Percentiles rank a stretch among this genome's conserved stretches.
Conservation (phyloP, 1,284 basidiomycete species). For the Sphaerobolus stellatus region DNA sequence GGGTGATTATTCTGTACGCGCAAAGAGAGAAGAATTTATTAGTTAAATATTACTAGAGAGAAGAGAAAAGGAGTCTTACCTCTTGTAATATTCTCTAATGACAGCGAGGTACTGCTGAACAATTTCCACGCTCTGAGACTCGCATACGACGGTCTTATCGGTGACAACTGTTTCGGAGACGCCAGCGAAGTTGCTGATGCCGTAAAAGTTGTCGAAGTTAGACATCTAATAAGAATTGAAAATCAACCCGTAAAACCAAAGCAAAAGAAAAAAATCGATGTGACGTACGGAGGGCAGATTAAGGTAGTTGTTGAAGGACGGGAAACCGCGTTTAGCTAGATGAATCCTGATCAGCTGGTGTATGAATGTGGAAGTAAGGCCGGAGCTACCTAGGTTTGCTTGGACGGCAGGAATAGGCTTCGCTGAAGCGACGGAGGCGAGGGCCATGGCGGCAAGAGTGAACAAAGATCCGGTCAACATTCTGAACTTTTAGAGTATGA, state of each 20-base stretch:
- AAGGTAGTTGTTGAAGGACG: slow-evolving; percentile 19
- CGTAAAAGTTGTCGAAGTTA: slow-evolving; percentile 25
- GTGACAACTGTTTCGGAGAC: slow-evolving; percentile 16
- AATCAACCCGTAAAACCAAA: background rate
- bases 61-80: slow-evolving; percentile 7
- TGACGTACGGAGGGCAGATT: slow-evolving; percentile 5
- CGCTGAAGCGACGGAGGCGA: slow-evolving; percentile 14
- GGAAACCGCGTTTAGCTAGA: slow-evolving; percentile 1
- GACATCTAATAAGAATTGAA: slow-evolving; percentile 8
- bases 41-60: background rate
- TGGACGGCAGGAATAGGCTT: slow-evolving; percentile 15
- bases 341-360: background rate
- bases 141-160: slow-evolving; percentile 20
- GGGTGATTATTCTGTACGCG: slow-evolving; percentile 18
- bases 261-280: background rate
- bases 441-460: slow-evolving; percentile 12
- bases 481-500: slow-evolving; percentile 11
- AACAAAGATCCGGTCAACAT: slow-evolving; percentile 20
- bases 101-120: slow-evolving; percentile 23
- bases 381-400: background rate
- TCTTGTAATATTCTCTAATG: slow-evolving; percentile 20
- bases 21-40: background rate
- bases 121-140: slow-evolving; percentile 15
- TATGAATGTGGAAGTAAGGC: background rate
- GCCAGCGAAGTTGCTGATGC: slow-evolving; percentile 19